phyloP scores from a whole-genome alignment of 1,139 yeast genomes.

The Sugiyamaella castrensis region DNA sequence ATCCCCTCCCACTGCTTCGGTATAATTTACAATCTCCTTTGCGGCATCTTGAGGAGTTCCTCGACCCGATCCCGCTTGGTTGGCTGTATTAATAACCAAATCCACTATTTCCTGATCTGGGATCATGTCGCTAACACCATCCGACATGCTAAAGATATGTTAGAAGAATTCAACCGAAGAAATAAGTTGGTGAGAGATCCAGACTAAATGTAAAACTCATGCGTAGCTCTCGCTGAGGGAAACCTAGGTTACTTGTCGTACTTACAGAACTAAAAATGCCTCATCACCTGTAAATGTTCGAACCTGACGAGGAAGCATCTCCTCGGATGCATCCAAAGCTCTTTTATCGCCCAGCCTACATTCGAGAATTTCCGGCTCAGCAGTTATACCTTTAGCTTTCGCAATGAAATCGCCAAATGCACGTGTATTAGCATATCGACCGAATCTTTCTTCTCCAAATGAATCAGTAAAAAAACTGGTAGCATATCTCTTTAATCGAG shows the following conservation, averaged over 20 bases:
- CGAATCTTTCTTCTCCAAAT: constrained; percentile 87
- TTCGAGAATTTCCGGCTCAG: constrained; percentile 86
- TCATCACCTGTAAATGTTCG: constrained; percentile 58
- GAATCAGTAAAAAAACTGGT: constrained; percentile 81
- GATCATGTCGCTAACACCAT: constrained; percentile 78
- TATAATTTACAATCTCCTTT: constrained; percentile 76
- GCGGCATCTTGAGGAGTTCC: constrained; percentile 90
- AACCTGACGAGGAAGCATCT: constrained; percentile 15
- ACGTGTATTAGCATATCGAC: constrained; percentile 85
- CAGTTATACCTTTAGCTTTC: constrained; percentile 78
- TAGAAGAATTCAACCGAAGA: neutral
- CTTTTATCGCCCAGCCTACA: constrained; percentile 53
- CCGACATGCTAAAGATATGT: constrained; percentile 47
- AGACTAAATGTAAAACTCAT: neutral
- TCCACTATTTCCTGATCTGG: constrained; percentile 93
- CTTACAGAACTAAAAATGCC: constrained; percentile 59
- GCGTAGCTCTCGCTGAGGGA: neutral
- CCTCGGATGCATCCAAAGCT: constrained; percentile 36
- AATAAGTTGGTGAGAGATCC: neutral
- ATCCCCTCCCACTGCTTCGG: constrained; percentile 85
- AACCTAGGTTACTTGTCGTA: too few species aligned
- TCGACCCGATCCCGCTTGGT: constrained; percentile 58
- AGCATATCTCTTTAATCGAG: constrained; percentile 65
- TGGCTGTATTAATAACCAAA: constrained; percentile 68
- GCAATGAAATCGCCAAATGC: constrained; percentile 86